Evolutionary conservation across 495 filamentous ascomycete species (phyloP), one percentile per base, ranked within the genome.

Genomic region (Clavariopsis aquatica): DNA sequence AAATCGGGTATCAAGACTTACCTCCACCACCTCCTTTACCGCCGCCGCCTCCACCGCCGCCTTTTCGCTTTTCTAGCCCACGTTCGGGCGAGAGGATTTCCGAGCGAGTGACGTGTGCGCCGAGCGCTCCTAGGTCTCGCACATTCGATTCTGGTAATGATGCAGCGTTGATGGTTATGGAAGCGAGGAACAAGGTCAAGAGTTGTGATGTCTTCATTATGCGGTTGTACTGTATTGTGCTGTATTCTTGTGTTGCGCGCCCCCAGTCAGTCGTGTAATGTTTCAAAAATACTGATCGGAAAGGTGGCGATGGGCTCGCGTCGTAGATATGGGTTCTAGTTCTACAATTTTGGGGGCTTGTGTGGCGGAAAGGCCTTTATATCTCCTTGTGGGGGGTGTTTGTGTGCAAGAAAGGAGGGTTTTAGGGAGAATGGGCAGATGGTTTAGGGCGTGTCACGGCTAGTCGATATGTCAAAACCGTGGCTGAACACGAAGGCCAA

Each of bases 61-160:
- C 84, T 64, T 81, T 81, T 34, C 84, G 77, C 77, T 85, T 86
- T 78, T 78, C 82, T 65, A 85, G 70, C 1, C 65, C 54, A 34
- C 67, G 55, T 17, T 60, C 49, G 6, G 68, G 57, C 13, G 65
- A 52, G 52, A 65, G 34, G 52, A 68, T 54, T 19, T 58, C 60
- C 27, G 63, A 66, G 9, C 64, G 36, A 24, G 58, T 29, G 19
- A 31, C 23, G 55, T 26, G 45, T 19, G 15, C 46, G n/a, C 65
- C 45, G 24, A 49, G 58, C 17, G 29, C 52, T 17, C 62, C 62
- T 12, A 62, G 28, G 15, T 31, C 41, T 19, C 68, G 60, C 52
- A 65, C 60, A 20, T 68, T 65, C 22, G 49, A 27, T 0, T 64
- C 49, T 5, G 60, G 61, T 47, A 68, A n/a, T 15, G 65, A 68